Percentiles rank a stretch among this genome's conserved stretches.
Conservation (phyloP, 345 rosid genomes). For the Psidium friedrichsthalianum region DNA sequence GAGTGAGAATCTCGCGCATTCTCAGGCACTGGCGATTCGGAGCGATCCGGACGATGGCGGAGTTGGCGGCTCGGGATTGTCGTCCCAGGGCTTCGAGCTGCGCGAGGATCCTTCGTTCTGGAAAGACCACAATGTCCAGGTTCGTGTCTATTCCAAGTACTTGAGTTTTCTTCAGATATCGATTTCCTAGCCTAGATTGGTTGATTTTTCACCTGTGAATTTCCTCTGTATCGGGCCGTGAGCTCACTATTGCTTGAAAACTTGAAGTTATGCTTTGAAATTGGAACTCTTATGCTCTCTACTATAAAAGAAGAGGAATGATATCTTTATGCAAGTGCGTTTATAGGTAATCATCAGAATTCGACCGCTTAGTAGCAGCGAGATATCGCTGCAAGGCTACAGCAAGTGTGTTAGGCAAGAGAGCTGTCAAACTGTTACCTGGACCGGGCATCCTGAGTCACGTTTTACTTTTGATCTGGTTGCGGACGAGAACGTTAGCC, state of each 20-base stretch:
- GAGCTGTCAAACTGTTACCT: constrained; percentile 68
- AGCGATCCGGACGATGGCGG: constrained; percentile 30
- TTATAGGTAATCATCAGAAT: constrained; percentile 79
- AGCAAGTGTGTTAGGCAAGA: constrained; percentile 80
- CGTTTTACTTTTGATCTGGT: constrained; percentile 91
- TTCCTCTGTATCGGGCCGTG: background rate
- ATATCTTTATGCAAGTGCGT: background rate
- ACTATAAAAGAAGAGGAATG: background rate
- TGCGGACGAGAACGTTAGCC: constrained; percentile 82
- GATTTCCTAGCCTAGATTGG: background rate
- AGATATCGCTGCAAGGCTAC: constrained; percentile 71
- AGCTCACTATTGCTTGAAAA: background rate
- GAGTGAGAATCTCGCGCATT: constrained; percentile 19
- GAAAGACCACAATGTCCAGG: constrained; percentile 98
- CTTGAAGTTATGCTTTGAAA: background rate
- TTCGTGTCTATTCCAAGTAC: background rate
- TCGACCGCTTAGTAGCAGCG: constrained; percentile 77
- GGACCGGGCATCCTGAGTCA: constrained; percentile 87
- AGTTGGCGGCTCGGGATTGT: constrained; percentile 9
- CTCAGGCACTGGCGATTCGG: constrained; percentile 24
- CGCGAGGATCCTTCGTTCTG: constrained; percentile 87
- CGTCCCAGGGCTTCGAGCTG: constrained; percentile 53
- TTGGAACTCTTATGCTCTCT: background rate
- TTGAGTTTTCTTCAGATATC: background rate
- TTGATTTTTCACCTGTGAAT: background rate